These are phyloP conservation scores for Purpureocillium lavendulum DNA, from an alignment of 2,329 filamentous ascomycete genomes.

Conservation along the genomic window DNA sequence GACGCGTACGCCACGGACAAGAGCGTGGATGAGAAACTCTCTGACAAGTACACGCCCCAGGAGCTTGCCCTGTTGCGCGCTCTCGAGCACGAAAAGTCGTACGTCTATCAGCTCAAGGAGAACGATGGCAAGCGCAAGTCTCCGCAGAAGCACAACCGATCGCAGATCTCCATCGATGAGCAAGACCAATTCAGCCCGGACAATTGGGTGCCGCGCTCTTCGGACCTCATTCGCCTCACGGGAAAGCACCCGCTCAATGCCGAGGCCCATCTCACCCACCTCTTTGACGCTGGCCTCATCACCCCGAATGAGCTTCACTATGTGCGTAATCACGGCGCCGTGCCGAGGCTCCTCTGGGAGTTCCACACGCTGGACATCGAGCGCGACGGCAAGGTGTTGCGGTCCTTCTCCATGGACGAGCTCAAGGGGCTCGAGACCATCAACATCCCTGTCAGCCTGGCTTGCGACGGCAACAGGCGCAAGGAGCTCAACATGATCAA, in stretches of 20 bases:
- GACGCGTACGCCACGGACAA: slow-evolving; percentile 9
- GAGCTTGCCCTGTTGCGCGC: slow-evolving; percentile 31
- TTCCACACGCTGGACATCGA: slow-evolving; percentile 37
- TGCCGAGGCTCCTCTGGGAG: slow-evolving; percentile 41
- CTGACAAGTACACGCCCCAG: slow-evolving; percentile 24
- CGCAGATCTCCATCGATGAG: slow-evolving; percentile 11
- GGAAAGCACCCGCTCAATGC: slow-evolving; percentile 46
- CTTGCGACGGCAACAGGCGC: slow-evolving; percentile 40
- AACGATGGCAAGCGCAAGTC: slow-evolving; percentile 24
- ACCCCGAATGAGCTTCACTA: slow-evolving; percentile 44
- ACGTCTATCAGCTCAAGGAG: slow-evolving; percentile 27
- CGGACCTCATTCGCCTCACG: slow-evolving; percentile 38
- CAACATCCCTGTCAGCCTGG: slow-evolving; percentile 38
- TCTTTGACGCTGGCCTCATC: slow-evolving; percentile 38
- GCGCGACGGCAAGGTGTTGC: slow-evolving; percentile 23
- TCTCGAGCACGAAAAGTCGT: slow-evolving; percentile 34
- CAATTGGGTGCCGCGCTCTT: slow-evolving; percentile 42
- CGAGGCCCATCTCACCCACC: slow-evolving; percentile 30
- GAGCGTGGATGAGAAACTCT: slow-evolving; percentile 4
- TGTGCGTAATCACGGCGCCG: slow-evolving; percentile 42
- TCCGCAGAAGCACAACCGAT: slow-evolving; percentile 11
- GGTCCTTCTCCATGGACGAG: slow-evolving; percentile 31
- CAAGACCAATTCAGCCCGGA: slow-evolving; percentile 39
- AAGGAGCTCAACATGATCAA: slow-evolving; percentile 44
- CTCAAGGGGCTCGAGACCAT: slow-evolving; percentile 32